Evolutionary conservation across 1,284 basidiomycete species (phyloP).

Genomic region (Puccinia hordei): DNA sequence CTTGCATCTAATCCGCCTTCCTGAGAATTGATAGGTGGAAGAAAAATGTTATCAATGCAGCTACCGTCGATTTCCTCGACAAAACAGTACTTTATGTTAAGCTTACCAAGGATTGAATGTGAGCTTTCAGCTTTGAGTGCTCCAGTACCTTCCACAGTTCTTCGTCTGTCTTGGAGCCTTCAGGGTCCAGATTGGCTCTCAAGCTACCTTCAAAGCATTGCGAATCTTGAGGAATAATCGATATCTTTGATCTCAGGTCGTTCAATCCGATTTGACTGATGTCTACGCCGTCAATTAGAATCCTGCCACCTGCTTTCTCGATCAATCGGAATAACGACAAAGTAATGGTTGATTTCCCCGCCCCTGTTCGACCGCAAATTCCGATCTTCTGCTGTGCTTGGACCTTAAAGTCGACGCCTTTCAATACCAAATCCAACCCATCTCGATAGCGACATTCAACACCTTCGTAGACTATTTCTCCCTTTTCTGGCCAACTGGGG

Average conservation of each 20-base stretch:
- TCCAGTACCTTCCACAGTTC: slow-evolving; percentile 80
- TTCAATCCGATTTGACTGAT: slow-evolving; percentile 79
- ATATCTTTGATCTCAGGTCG: slow-evolving; percentile 68
- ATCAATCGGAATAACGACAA: slow-evolving; percentile 74
- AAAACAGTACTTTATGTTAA: not conserved
- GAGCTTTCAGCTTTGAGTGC: slow-evolving; percentile 69
- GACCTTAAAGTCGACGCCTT: slow-evolving; percentile 69
- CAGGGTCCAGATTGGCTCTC: slow-evolving; percentile 80
- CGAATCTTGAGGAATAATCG: slow-evolving; percentile 79
- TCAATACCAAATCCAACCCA: slow-evolving; percentile 76
- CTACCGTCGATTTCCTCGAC: not conserved
- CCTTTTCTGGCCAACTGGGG: slow-evolving; percentile 73
- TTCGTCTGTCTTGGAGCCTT: slow-evolving; percentile 70
- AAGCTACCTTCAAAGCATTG: slow-evolving; percentile 70
- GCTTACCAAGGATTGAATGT: slow-evolving; percentile 67
- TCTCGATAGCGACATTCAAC: slow-evolving; percentile 74
- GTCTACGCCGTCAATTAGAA: slow-evolving; percentile 80
- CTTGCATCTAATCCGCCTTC: slow-evolving; percentile 73
- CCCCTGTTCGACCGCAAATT: slow-evolving; percentile 83
- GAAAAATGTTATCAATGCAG: not conserved
- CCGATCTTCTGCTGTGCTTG: slow-evolving; percentile 63
- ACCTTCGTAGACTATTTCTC: slow-evolving; percentile 75
- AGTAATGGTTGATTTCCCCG: slow-evolving; percentile 83
- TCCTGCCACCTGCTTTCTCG: slow-evolving; percentile 76
- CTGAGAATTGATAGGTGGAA: not conserved